Conservation (phyloP, 2,329 filamentous ascomycete species). For the Diaporthe destruens region DNA sequence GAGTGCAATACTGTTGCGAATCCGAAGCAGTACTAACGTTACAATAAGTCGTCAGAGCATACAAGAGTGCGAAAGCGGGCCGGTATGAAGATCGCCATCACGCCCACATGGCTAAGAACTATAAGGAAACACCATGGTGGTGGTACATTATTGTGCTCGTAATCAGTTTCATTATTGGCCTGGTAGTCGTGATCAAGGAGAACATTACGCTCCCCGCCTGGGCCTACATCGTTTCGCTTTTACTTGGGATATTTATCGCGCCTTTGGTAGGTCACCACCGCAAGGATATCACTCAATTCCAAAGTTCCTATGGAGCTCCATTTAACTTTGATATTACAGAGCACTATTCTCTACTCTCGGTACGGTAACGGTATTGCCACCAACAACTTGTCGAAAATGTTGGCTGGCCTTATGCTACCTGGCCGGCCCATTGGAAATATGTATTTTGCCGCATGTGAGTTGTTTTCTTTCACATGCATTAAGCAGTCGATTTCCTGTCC, state of each 20-base stretch:
- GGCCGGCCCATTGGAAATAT: slow-evolving; percentile 63
- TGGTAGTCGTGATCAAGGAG: slow-evolving; percentile 60
- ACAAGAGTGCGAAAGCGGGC: slow-evolving; percentile 58
- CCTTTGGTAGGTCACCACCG: slow-evolving; percentile 57
- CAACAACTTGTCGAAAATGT: slow-evolving; percentile 70
- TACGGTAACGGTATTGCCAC: slow-evolving; percentile 70
- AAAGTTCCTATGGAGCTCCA: not conserved
- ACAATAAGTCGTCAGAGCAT: slow-evolving; percentile 54
- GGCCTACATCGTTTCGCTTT: slow-evolving; percentile 60
- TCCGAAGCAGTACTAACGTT: too few species aligned
- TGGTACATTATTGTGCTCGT: slow-evolving; percentile 60
- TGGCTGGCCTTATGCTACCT: slow-evolving; percentile 64
- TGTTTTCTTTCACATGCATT: not conserved
- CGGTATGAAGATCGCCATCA: slow-evolving; percentile 65
- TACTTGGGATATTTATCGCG: slow-evolving; percentile 61
- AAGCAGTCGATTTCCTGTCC: not conserved
- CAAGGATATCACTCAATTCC: rapidly evolving
- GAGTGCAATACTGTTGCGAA: too few species aligned
- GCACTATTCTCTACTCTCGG: slow-evolving; percentile 63
- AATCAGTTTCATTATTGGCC: slow-evolving; percentile 59
- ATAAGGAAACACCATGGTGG: slow-evolving; percentile 64
- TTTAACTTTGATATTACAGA: slow-evolving; percentile 51
- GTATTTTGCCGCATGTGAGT: slow-evolving; percentile 5
- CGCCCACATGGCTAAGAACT: slow-evolving; percentile 63
- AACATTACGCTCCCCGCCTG: slow-evolving; percentile 61